Conservation (phyloP, 164 flowering plant genomes). For the Platanus orientalis region DNA sequence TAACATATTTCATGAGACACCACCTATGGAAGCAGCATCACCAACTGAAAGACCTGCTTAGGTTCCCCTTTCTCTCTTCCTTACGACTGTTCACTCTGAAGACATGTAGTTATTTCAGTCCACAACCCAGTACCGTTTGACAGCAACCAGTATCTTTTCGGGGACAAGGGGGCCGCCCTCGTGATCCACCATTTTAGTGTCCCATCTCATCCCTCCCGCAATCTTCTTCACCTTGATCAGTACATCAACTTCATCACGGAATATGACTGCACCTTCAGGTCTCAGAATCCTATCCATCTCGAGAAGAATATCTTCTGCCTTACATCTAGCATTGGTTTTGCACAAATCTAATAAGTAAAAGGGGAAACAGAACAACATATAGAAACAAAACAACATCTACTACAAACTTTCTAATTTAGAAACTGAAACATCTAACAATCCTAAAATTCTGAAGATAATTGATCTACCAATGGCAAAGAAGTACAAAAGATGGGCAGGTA, state of each 20-base stretch:
- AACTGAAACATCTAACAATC: too few species aligned
- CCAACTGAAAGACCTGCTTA: too few species aligned
- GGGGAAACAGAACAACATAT: too few species aligned
- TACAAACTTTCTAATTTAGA: too few species aligned
- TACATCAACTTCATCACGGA: slow-evolving; percentile 79
- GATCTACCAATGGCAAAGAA: not conserved
- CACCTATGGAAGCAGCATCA: too few species aligned
- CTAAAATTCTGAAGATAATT: not conserved
- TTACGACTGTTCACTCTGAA: too few species aligned
- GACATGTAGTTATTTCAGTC: slow-evolving; percentile 38
- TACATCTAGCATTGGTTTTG: slow-evolving; percentile 40
- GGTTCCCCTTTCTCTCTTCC: too few species aligned
- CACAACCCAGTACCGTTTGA: slow-evolving; percentile 75
- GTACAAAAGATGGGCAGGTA: not conserved
- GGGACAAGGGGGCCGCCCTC: slow-evolving; percentile 89
- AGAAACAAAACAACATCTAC: too few species aligned
- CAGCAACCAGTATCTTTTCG: slow-evolving; percentile 73
- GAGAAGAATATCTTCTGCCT: slow-evolving; percentile 68
- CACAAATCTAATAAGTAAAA: too few species aligned
- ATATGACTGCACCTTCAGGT: slow-evolving; percentile 88
- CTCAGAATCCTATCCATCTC: slow-evolving; percentile 93
- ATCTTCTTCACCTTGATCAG: slow-evolving; percentile 64
- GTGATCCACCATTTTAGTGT: slow-evolving; percentile 75
- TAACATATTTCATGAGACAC: too few species aligned
- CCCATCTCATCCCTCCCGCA: slow-evolving; percentile 75